Evolutionary conservation across 169 alveolate species (phyloP).

Genomic region (Plasmodium blacklocki): DNA sequence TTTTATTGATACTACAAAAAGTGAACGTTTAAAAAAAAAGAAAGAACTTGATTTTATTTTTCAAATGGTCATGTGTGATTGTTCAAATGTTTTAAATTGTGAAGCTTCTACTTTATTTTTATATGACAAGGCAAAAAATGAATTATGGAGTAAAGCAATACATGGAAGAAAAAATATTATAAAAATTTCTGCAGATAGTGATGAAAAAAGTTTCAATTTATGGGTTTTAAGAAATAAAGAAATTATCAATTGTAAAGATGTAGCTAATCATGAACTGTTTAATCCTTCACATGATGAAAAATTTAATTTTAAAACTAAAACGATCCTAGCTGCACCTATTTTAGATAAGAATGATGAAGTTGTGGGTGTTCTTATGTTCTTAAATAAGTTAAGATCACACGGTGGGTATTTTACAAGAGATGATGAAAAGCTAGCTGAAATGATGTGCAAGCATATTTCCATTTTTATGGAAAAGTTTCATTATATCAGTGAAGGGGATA

Average conservation of each 20-base stretch:
- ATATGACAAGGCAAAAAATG: conserved; percentile 65
- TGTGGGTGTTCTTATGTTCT: conserved; percentile 73
- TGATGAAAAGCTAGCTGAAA: conserved; percentile 69
- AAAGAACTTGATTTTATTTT: conserved; percentile 60
- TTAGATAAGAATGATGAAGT: conserved; percentile 58
- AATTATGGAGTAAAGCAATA: conserved; percentile 73
- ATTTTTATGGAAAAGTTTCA: conserved; percentile 66
- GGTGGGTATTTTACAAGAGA: conserved; percentile 59
- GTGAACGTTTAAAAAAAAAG: conserved; percentile 66
- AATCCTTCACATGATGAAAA: conserved; percentile 69
- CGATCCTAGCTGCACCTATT: conserved; percentile 73
- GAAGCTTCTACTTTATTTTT: conserved; percentile 61
- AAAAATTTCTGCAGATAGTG: conserved; percentile 55
- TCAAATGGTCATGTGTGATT: conserved; percentile 76
- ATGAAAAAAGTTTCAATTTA: conserved; percentile 64
- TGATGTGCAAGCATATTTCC: conserved; percentile 71
- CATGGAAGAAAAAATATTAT: conserved; percentile 71
- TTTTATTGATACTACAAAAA: conserved; percentile 64
- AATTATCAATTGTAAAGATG: conserved; percentile 72
- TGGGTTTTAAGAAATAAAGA: conserved; percentile 73
- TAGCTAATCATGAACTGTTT: conserved; percentile 39
- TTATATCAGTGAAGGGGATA: conserved; percentile 69
- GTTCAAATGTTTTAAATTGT: conserved; percentile 59
- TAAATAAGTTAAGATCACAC: conserved; percentile 52
- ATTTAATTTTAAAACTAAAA: conserved; percentile 65